Base-by-base conservation (phyloP, 169 alveolate genomes). In the Theileria orientalis region DNA sequence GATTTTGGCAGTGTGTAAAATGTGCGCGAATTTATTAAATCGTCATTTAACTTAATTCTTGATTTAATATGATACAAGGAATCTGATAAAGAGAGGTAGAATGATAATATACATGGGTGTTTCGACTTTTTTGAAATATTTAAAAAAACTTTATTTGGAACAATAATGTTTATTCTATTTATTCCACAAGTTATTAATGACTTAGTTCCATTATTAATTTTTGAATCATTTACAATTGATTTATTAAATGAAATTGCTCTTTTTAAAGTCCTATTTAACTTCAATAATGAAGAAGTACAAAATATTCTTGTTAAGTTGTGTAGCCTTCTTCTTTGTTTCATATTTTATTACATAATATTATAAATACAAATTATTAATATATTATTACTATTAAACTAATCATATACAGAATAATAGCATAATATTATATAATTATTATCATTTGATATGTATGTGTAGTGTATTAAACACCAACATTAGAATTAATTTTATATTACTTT, bases 1-100 rank as follows among this genome's bases (percentile, higher is more conserved):
- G 54, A 59, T 37, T 33, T 33, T 16, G 46, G 25, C 1, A 46
- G 69, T 32, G 68, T 64, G 60, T 64, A 64, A 64, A 64, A 64
- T 0, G 74, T 29, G 19, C 14, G 19, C n/a, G 40, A 32, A 23
- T 37, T 44, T 19, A 29, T 21, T 16, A 37, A 1, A 21, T 49
- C 35, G 1, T 64, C 74, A 42, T 40, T 42, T 46, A 64, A 46
- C 19, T 46, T 64, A 29, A 64, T 14, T n/a, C 33, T 64, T 1
- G 54, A 1, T 35, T 64, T 46, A 6, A 64, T 46, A n/a, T 46
- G 47, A n/a, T 42, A 64, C 47, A 46, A 25, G 1, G 33, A 21
- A 19, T 35, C 47, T 46, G 56, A 32, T 2, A 37, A 19, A 21
- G 60, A 42, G 19, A 64, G 16, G 8, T 64, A 64, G 52, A 64